Evolutionary conservation across 2,329 filamentous ascomycete genomes (phyloP).

Genomic region (Colletotrichum abscissum): DNA sequence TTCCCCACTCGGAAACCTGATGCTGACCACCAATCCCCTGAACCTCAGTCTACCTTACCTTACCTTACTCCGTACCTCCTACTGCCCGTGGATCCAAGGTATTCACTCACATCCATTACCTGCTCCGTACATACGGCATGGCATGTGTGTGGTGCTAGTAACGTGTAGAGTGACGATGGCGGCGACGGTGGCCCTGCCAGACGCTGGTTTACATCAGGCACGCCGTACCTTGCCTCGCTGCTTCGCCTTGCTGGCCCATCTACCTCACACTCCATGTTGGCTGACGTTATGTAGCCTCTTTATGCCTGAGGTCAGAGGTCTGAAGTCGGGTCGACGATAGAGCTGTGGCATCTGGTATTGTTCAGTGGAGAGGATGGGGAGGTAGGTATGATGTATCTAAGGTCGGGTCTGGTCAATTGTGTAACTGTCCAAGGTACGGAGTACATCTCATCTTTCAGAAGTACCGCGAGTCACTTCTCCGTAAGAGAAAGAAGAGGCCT

Average conservation of each 20-base stretch:
- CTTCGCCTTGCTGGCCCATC: not conserved
- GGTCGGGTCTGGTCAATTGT: too few species aligned
- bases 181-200: not conserved
- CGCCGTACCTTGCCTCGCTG: not conserved
- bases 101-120: not conserved
- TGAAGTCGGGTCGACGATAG: not conserved
- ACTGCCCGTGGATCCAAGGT: not conserved
- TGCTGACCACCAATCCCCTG: constrained; percentile 1
- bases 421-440: too few species aligned
- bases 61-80: too few species aligned
- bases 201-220: not conserved
- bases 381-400: too few species aligned
- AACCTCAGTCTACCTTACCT: not conserved
- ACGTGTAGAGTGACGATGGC: not conserved
- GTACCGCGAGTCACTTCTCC: not conserved
- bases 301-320: not conserved
- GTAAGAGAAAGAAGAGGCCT: not conserved
- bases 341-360: not conserved
- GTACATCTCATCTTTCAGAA: too few species aligned
- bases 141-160: not conserved
- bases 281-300: not conserved
- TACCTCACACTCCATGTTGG: not conserved
- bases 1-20: constrained; percentile 21
- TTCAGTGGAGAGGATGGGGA: not conserved
- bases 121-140: not conserved